Conservation (phyloP, 2,329 filamentous ascomycete species). For the Metarhizium guizhouense region DNA sequence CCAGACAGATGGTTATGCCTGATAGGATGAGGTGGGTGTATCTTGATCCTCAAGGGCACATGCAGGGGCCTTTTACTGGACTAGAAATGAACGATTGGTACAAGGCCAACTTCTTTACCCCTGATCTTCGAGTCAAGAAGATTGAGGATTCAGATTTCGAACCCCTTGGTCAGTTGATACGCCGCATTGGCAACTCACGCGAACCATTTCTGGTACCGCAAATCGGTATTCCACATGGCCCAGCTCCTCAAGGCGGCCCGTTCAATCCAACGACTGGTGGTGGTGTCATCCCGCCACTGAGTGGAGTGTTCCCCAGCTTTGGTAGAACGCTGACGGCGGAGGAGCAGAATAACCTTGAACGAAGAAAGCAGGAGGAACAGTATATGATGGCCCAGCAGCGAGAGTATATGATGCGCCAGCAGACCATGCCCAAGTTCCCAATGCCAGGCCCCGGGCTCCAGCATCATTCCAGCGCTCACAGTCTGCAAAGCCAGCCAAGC, state of each 20-base stretch:
- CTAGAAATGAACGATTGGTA: slow-evolving; percentile 99
- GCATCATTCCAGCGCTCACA: slow-evolving; percentile 91
- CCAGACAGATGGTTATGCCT: slow-evolving; percentile 96
- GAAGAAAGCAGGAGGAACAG: slow-evolving; percentile 96
- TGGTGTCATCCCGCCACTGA: slow-evolving; percentile 76
- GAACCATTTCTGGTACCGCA: slow-evolving; percentile 97
- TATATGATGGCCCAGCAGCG: slow-evolving; percentile 94
- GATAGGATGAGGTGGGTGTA: slow-evolving; percentile 99
- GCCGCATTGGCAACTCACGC: slow-evolving; percentile 91
- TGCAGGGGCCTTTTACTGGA: slow-evolving; percentile 91
- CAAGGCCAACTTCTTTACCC: slow-evolving; percentile 94
- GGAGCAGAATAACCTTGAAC: slow-evolving; percentile 94
- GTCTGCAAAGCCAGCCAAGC: slow-evolving; percentile 92
- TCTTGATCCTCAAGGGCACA: slow-evolving; percentile 82
- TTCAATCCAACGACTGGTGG: slow-evolving; percentile 42
- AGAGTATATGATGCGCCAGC: slow-evolving; percentile 82
- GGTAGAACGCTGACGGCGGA: slow-evolving; percentile 93
- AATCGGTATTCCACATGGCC: slow-evolving; percentile 87
- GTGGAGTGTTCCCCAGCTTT: slow-evolving; percentile 90
- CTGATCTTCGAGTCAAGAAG: slow-evolving; percentile 90
- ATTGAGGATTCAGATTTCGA: slow-evolving; percentile 91
- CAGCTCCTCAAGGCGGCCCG: slow-evolving; percentile 44
- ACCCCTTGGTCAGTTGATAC: slow-evolving; percentile 85
- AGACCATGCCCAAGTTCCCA: slow-evolving; percentile 66
- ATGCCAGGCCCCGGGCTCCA: slow-evolving; percentile 54